Percentiles rank a stretch among this genome's conserved stretches.
Evolutionary conservation across 805 yeast genomes (phyloP).

Genomic region (Maudiozyma serrabonitensis): DNA sequence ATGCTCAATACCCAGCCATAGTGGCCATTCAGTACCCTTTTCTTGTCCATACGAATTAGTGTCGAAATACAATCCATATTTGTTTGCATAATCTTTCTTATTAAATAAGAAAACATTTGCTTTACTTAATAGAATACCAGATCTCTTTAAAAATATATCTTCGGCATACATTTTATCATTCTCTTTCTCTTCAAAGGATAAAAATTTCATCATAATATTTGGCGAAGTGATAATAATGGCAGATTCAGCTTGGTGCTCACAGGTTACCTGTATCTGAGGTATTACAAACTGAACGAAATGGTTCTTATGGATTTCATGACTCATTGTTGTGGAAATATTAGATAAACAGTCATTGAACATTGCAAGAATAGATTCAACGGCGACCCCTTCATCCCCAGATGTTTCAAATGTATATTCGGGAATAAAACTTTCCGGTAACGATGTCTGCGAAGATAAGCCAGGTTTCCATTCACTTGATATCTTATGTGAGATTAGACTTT

Average conservation of each 20-base stretch:
- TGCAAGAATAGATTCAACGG: conserved; percentile 7
- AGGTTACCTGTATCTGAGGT: conserved; percentile 72
- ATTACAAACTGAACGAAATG: conserved; percentile 59
- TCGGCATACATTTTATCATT: conserved; percentile 36
- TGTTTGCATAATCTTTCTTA: conserved; percentile 36
- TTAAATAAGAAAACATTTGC: conserved; percentile 66
- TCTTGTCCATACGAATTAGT: conserved; percentile 51
- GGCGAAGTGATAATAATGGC: conserved; percentile 69
- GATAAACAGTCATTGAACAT: conserved; percentile 46
- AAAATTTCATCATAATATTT: conserved; percentile 52
- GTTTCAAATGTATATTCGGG: not conserved
- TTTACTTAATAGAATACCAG: conserved; percentile 55
- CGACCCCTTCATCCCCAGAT: not conserved
- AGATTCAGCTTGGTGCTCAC: conserved; percentile 42
- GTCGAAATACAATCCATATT: conserved; percentile 37
- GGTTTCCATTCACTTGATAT: conserved; percentile 5
- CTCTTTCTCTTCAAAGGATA: conserved; percentile 48
- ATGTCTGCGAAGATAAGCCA: not conserved
- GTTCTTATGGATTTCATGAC: conserved; percentile 38
- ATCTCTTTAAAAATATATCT: conserved; percentile 51
- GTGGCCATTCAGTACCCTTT: conserved; percentile 58
- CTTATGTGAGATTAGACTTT: conserved; percentile 36
- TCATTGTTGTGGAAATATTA: conserved; percentile 27
- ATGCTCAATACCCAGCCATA: conserved; percentile 73
- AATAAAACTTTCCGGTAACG: not conserved